These are phyloP conservation scores for Erucastrum elatum DNA, from an alignment of 345 rosid genomes.

Conservation along the genomic window DNA sequence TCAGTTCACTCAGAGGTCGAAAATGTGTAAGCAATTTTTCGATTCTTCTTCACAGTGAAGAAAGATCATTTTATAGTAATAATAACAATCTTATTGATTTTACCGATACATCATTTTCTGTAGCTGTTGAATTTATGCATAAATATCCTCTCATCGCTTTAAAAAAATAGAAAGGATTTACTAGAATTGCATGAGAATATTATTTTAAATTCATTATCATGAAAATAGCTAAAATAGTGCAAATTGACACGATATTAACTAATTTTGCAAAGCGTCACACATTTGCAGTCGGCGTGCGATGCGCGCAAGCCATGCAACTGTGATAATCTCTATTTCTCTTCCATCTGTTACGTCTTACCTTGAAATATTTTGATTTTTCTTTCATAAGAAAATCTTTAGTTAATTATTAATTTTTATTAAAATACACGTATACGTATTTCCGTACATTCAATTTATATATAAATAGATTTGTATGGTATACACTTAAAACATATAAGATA, in stretches of 20 bases:
- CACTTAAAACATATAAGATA: not conserved
- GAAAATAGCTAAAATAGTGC: not conserved
- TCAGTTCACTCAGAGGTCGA: slow-evolving; percentile 30
- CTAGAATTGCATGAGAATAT: not conserved
- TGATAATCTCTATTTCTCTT: slow-evolving; percentile 3
- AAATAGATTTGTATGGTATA: not conserved
- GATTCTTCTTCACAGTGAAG: slow-evolving; percentile 29
- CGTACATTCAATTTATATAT: not conserved
- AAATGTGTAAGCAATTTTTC: not conserved
- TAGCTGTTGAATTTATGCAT: not conserved
- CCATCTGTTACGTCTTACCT: slow-evolving; percentile 17
- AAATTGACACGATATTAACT: not conserved
- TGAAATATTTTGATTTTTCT: slow-evolving; percentile 17
- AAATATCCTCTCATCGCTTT: not conserved
- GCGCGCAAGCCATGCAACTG: slow-evolving; percentile 67
- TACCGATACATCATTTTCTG: slow-evolving; percentile 26
- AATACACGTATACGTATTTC: slow-evolving; percentile 2
- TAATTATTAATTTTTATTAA: not conserved
- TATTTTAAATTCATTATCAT: not conserved
- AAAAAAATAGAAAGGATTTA: not conserved
- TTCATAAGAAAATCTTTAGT: not conserved
- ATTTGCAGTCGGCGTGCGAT: slow-evolving; percentile 37
- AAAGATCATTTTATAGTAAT: not conserved
- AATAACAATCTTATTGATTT: not conserved
- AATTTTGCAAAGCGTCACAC: slow-evolving; percentile 43